phyloP scores from a whole-genome alignment of 1,284 basidiomycete species.

The Tilletia walkeri region DNA sequence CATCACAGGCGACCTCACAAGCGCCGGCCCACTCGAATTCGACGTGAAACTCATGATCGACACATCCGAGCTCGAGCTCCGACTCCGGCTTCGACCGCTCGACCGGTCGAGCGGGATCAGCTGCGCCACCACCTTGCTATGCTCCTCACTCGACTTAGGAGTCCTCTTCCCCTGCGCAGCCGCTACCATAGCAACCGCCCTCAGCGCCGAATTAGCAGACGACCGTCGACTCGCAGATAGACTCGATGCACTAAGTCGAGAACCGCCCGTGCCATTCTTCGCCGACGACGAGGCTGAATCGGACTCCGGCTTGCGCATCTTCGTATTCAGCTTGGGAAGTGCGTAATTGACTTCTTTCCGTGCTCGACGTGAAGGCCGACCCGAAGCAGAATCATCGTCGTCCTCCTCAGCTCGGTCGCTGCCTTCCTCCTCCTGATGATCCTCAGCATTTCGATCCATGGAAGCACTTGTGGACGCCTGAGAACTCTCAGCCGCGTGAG shows the following conservation, averaged over 20 bases:
- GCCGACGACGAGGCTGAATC: too few species aligned
- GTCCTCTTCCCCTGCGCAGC: neutral
- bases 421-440: neutral
- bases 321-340: conserved; percentile 54
- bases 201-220: neutral
- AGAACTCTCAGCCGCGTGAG: too few species aligned
- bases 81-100: neutral
- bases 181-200: neutral
- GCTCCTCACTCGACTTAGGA: neutral
- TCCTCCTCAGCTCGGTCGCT: neutral
- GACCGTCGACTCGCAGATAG: neutral
- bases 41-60: conserved; percentile 13
- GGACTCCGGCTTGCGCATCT: conserved; percentile 54
- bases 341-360: conserved; percentile 54
- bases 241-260: neutral
- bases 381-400: neutral
- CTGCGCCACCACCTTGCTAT: neutral
- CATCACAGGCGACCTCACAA: conserved; percentile 1
- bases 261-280: too few species aligned
- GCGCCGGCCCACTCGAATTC: neutral
- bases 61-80: conserved; percentile 14
- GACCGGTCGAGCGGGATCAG: neutral
- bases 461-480: neutral
- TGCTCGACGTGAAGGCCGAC: conserved; percentile 25
- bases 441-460: neutral